Conservation (phyloP, 768 basidiomycete species). For the Russula brevipes region DNA sequence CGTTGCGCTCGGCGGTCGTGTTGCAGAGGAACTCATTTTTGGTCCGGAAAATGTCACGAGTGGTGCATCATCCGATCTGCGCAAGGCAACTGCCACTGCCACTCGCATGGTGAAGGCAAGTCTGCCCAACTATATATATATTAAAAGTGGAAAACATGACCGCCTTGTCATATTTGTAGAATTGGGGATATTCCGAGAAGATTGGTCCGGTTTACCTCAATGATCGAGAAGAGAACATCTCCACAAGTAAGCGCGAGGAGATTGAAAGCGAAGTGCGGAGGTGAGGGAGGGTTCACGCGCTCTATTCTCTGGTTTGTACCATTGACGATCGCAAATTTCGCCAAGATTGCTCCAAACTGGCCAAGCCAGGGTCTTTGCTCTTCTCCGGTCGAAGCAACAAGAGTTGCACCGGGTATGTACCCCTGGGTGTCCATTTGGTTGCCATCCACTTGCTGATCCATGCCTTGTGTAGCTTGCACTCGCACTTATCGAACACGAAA, state of each 20-base stretch:
- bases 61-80: conserved; percentile 87
- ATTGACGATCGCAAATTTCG: background rate
- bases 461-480: conserved; percentile 61
- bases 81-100: conserved; percentile 73
- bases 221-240: conserved; percentile 64
- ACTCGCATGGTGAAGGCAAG: conserved; percentile 84
- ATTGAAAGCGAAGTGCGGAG: conserved; percentile 85
- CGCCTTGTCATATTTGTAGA: conserved; percentile 35
- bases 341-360: conserved; percentile 42
- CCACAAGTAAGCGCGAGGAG: conserved; percentile 69
- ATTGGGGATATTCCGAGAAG: conserved; percentile 73
- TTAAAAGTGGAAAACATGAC: background rate
- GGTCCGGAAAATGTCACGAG: conserved; percentile 85
- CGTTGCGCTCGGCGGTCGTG: conserved; percentile 90
- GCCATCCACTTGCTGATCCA: conserved; percentile 1
- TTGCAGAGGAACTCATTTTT: conserved; percentile 90
- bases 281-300: conserved; percentile 49
- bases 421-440: background rate
- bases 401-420: conserved; percentile 68
- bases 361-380: conserved; percentile 56
- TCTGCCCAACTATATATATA: background rate
- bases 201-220: conserved; percentile 82
- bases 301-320: background rate
- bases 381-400: conserved; percentile 61
- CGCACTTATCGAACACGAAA: conserved; percentile 94